These are phyloP conservation scores for Penicillium sclerotigenum DNA, from an alignment of 2,329 filamentous ascomycete species.

Conservation along the genomic window DNA sequence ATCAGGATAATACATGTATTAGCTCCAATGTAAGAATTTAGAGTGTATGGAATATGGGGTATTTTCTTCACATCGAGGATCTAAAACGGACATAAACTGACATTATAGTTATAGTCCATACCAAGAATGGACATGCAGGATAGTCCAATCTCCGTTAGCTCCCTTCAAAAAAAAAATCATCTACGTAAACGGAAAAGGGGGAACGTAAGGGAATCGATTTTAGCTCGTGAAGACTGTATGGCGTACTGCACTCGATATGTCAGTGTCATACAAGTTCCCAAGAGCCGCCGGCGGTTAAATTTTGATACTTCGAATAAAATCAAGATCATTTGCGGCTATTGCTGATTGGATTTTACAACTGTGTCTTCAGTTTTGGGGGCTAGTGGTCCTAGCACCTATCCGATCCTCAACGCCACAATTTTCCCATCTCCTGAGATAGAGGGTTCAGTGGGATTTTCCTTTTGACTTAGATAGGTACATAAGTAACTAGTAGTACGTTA, in stretches of 20 bases:
- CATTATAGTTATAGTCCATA: no score
- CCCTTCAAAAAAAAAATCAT: neutral
- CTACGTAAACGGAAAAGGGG: neutral
- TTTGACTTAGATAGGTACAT: neutral
- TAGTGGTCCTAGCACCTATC: conserved; percentile 5
- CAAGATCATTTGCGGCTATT: neutral
- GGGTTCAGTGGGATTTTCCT: neutral
- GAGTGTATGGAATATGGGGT: neutral
- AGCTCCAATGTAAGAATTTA: neutral
- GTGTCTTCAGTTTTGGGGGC: conserved; percentile 2
- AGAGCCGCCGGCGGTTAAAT: conserved; percentile 7
- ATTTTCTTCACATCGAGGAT: neutral
- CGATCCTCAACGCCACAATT: conserved; percentile 10
- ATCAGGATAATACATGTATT: neutral
- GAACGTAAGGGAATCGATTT: neutral
- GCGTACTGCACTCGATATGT: neutral
- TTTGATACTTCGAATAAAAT: neutral
- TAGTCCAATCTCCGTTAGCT: conserved; percentile 6
- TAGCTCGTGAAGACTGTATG: conserved; percentile 1
- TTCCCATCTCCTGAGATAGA: neutral
- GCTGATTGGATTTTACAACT: neutral
- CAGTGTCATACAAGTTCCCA: neutral
- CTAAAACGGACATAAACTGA: neutral
- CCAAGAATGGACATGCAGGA: neutral
- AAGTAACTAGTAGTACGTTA: neutral